phyloP scores from a whole-genome alignment of 2,329 filamentous ascomycete genomes.

The Graphilbum fragrans region DNA sequence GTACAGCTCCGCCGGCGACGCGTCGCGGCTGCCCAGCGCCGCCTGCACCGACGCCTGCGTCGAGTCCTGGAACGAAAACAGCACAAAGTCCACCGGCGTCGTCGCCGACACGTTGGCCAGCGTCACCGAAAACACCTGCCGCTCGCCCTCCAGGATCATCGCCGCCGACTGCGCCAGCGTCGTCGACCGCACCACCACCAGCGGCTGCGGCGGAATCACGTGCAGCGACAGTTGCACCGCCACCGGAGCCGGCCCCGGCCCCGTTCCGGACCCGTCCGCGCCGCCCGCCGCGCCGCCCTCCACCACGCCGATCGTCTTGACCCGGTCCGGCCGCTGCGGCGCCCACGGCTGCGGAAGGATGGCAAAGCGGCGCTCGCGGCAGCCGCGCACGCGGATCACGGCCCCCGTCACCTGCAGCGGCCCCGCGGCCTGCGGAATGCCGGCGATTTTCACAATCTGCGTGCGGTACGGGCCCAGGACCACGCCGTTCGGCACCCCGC shows the following conservation, averaged over 20 bases:
- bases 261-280: slow-evolving; percentile 9
- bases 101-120: slow-evolving; percentile 62
- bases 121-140: slow-evolving; percentile 63
- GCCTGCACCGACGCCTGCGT: slow-evolving; percentile 66
- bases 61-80: slow-evolving; percentile 85
- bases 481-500: slow-evolving; percentile 45
- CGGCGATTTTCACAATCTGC: slow-evolving; percentile 62
- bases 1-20: slow-evolving; percentile 67
- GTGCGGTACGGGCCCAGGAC: slow-evolving; percentile 71
- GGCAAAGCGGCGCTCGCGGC: slow-evolving; percentile 69
- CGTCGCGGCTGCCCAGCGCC: slow-evolving; percentile 63
- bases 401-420: slow-evolving; percentile 66
- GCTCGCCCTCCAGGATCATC: slow-evolving; percentile 89
- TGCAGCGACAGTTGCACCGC: slow-evolving; percentile 48
- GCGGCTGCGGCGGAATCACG: slow-evolving; percentile 69
- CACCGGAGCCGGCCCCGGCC: slow-evolving; percentile 23
- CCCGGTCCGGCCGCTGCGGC: slow-evolving; percentile 54
- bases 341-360: slow-evolving; percentile 72
- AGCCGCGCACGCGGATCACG: slow-evolving; percentile 66
- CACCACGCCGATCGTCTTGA: slow-evolving; percentile 61
- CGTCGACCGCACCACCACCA: slow-evolving; percentile 62
- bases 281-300: slow-evolving; percentile 34
- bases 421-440: slow-evolving; percentile 55
- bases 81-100: slow-evolving; percentile 68
- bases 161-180: slow-evolving; percentile 73